Conservation (phyloP, 176 grass and related monocot species). For the Eleusine indica region DNA sequence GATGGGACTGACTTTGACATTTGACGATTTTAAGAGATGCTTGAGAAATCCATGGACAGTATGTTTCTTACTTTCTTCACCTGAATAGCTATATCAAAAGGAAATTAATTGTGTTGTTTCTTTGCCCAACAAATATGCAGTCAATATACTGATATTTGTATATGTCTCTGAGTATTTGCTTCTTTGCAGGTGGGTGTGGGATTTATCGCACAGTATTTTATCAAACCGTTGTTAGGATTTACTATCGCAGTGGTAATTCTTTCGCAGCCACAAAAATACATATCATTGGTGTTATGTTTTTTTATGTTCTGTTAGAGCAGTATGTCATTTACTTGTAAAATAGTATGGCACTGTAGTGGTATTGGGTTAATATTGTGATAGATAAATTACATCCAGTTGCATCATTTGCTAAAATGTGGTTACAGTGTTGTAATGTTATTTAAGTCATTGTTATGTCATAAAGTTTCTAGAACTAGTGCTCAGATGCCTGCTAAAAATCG, state of each 20-base stretch:
- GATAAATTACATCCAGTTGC: background rate
- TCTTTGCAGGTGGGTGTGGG: conserved; percentile 88
- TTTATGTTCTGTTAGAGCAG: background rate
- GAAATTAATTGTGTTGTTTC: conserved; percentile 26
- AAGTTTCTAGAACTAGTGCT: conserved; percentile 20
- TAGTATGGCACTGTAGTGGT: conserved; percentile 3
- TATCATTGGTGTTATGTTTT: background rate
- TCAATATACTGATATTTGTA: conserved; percentile 16
- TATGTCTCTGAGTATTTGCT: conserved; percentile 41
- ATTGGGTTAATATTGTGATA: background rate
- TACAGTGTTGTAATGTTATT: conserved; percentile 4
- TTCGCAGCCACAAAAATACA: conserved; percentile 17
- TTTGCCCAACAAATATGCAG: conserved; percentile 12
- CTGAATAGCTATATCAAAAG: conserved; percentile 21
- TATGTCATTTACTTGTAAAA: background rate
- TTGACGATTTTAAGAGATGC: conserved; percentile 97
- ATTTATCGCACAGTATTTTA: conserved; percentile 84
- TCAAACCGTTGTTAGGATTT: conserved; percentile 89
- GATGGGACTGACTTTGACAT: conserved; percentile 93
- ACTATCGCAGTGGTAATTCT: conserved; percentile 73
- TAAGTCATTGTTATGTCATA: conserved; percentile 13
- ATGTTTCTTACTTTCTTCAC: conserved; percentile 37
- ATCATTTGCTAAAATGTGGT: conserved; percentile 15
- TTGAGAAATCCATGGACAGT: conserved; percentile 98
- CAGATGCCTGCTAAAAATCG: background rate